Conservation (phyloP, 2,329 filamentous ascomycete species). For the Paraphaeosphaeria sporulosa region DNA sequence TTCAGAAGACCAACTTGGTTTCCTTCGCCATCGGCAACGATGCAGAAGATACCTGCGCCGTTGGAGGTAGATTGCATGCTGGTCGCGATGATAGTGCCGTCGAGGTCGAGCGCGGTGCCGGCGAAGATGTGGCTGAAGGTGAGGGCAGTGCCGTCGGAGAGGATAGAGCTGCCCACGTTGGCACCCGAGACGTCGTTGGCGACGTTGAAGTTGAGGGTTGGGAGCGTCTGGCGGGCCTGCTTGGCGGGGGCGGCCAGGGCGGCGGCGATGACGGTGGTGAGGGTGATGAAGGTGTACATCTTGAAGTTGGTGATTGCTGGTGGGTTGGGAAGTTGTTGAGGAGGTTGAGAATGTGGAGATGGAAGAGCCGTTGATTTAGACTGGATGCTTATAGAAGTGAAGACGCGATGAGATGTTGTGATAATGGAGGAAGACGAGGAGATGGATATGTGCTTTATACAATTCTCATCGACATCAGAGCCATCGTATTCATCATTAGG, state of each 20-base stretch:
- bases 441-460: constrained; percentile 5
- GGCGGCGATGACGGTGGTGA: constrained; percentile 22
- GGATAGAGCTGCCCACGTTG: constrained; percentile 18
- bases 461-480: not conserved
- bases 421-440: not conserved
- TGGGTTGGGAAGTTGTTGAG: constrained; percentile 13
- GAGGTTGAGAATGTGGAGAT: not conserved
- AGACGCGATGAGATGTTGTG: constrained; percentile 8
- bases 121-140: constrained; percentile 22
- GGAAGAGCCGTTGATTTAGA: not conserved
- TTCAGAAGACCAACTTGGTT: constrained; percentile 18
- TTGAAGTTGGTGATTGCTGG: constrained; percentile 13
- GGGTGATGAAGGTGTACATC: constrained; percentile 27
- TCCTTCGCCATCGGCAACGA: constrained; percentile 17
- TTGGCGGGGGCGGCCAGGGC: constrained; percentile 19
- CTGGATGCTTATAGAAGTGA: not conserved
- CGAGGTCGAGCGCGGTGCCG: constrained; percentile 19
- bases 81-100: constrained; percentile 24
- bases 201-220: constrained; percentile 22
- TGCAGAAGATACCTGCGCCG: constrained; percentile 18
- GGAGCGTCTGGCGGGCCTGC: constrained; percentile 6
- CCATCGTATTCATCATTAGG: not conserved
- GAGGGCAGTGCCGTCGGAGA: constrained; percentile 15
- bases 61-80: constrained; percentile 23
- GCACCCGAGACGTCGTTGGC: constrained; percentile 29